Conservation (phyloP, 1,139 yeast species). For the Sugiyamaella japonica region DNA sequence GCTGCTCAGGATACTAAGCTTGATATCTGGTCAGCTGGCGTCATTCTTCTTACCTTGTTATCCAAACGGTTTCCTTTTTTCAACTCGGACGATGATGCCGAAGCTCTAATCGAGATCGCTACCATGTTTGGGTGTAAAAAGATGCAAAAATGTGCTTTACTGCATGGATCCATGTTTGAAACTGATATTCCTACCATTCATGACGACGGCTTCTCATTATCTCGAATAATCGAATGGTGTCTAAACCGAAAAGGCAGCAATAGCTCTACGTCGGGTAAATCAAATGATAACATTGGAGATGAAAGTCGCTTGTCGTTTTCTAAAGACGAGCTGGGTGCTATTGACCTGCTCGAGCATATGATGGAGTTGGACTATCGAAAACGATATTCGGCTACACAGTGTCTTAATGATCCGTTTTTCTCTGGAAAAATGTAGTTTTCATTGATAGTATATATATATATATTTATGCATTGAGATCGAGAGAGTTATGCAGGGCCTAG, state of each 20-base stretch:
- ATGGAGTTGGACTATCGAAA: slow-evolving; percentile 58
- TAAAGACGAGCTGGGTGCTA: slow-evolving; percentile 42
- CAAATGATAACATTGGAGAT: slow-evolving; percentile 32
- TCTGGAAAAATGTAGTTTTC: slow-evolving; percentile 15
- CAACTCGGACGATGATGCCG: slow-evolving; percentile 88
- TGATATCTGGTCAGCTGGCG: slow-evolving; percentile 94
- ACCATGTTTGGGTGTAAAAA: slow-evolving; percentile 78
- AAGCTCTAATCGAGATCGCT: slow-evolving; percentile 83
- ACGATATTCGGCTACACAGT: slow-evolving; percentile 57
- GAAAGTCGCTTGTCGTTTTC: slow-evolving; percentile 15
- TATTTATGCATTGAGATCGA: background rate
- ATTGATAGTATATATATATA: background rate
- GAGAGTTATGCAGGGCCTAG: background rate
- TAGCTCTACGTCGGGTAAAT: slow-evolving; percentile 10
- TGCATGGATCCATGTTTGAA: slow-evolving; percentile 90
- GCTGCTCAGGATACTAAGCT: slow-evolving; percentile 78
- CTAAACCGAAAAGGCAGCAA: slow-evolving; percentile 23
- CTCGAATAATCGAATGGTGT: slow-evolving; percentile 44
- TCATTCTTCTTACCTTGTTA: slow-evolving; percentile 71
- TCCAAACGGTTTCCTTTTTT: slow-evolving; percentile 80
- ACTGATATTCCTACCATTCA: slow-evolving; percentile 53
- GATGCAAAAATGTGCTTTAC: slow-evolving; percentile 71
- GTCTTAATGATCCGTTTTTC: slow-evolving; percentile 58
- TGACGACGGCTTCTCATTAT: slow-evolving; percentile 40
- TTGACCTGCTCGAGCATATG: slow-evolving; percentile 55